phyloP scores from a whole-genome alignment of 2,329 filamentous ascomycete species.

The Penicillium sp. region DNA sequence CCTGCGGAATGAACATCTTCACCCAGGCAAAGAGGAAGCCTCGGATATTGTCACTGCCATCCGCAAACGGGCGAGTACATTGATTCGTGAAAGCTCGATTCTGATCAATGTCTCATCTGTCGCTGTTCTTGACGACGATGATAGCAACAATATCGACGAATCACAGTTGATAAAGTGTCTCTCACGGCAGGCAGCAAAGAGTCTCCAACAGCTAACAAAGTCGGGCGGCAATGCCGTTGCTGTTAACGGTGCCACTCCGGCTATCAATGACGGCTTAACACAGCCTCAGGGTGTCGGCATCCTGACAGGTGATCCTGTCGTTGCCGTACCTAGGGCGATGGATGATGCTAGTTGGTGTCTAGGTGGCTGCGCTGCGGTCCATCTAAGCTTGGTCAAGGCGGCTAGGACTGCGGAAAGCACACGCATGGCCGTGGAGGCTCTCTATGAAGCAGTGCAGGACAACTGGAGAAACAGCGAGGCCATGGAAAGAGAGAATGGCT shows the following conservation, averaged over 20 bases:
- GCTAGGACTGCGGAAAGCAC: constrained; percentile 70
- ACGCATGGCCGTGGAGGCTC: constrained; percentile 73
- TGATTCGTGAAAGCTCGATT: constrained; percentile 79
- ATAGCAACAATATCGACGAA: constrained; percentile 68
- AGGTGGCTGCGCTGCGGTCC: constrained; percentile 84
- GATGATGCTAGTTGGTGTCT: constrained; percentile 92
- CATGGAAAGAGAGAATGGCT: constrained; percentile 95
- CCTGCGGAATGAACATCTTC: constrained; percentile 84
- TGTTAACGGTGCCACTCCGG: constrained; percentile 83
- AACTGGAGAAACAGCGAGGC: constrained; percentile 98
- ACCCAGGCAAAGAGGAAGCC: constrained; percentile 83
- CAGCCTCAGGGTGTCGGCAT: constrained; percentile 77
- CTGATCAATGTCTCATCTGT: constrained; percentile 80
- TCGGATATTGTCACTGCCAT: constrained; percentile 92
- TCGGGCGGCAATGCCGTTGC: constrained; percentile 75
- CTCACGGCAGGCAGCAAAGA: constrained; percentile 69
- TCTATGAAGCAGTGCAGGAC: constrained; percentile 80
- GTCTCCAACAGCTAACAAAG: constrained; percentile 67
- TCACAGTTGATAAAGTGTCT: constrained; percentile 72
- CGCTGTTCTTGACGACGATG: constrained; percentile 77
- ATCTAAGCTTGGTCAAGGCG: constrained; percentile 78
- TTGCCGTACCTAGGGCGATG: constrained; percentile 76
- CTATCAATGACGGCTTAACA: constrained; percentile 83
- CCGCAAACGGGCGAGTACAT: constrained; percentile 74
- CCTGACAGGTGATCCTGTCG: constrained; percentile 77